Percentiles rank a stretch among this genome's conserved stretches.
These are phyloP conservation scores for Candida peoriensis DNA, from an alignment of 805 yeast genomes.

Conservation along the genomic window DNA sequence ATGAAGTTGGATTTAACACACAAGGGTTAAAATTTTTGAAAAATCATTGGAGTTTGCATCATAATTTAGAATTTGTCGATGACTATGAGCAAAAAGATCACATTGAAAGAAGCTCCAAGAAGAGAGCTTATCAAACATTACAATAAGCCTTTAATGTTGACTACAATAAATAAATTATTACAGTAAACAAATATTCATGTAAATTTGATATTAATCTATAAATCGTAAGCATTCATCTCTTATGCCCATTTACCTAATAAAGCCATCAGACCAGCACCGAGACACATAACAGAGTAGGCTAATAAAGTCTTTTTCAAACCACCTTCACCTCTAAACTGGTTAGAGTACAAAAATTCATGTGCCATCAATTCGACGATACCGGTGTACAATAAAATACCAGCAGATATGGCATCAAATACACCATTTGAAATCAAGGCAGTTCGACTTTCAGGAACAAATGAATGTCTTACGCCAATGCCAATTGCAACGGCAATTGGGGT, in stretches of 20 bases:
- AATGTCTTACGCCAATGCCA: conserved; percentile 68
- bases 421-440: conserved; percentile 64
- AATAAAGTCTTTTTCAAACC: conserved; percentile 45
- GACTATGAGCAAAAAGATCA: conserved; percentile 50
- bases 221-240: no score
- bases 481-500: conserved; percentile 76
- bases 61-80: conserved; percentile 69
- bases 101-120: conserved; percentile 53
- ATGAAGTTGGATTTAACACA: conserved; percentile 74
- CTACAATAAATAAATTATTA: no score
- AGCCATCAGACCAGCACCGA: conserved; percentile 77
- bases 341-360: conserved; percentile 60
- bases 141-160: no score
- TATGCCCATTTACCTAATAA: conserved; percentile 71
- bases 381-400: conserved; percentile 75
- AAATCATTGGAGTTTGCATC: conserved; percentile 74
- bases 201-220: no score
- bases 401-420: conserved; percentile 65
- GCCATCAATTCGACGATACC: conserved; percentile 79
- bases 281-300: conserved; percentile 50
- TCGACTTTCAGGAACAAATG: conserved; percentile 55
- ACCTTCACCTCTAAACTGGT: conserved; percentile 56
- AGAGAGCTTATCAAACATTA: conserved; percentile 68
- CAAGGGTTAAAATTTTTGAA: conserved; percentile 75
- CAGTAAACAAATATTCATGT: background rate